phyloP scores from a whole-genome alignment of 2,329 filamentous ascomycete genomes.

The Exserohilum turcica region DNA sequence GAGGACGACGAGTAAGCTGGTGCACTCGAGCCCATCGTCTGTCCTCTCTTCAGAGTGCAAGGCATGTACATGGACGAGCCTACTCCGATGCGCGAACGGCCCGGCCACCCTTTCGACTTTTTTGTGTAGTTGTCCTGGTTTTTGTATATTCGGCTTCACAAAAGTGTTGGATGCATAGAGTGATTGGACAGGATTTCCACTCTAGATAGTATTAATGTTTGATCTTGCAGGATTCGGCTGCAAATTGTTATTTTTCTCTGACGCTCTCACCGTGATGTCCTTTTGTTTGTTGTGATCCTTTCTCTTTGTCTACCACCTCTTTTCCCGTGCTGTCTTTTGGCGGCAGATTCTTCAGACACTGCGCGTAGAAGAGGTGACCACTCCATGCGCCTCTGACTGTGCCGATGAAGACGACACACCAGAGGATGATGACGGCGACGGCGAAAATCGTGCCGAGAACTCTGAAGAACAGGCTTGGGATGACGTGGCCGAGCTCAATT shows the following conservation, averaged over 20 bases:
- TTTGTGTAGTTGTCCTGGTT: too few species aligned
- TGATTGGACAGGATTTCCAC: too few species aligned
- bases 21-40: too few species aligned
- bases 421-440: slow-evolving; percentile 58
- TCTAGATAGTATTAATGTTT: too few species aligned
- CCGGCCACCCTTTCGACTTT: too few species aligned
- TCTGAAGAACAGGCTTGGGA: slow-evolving; percentile 61
- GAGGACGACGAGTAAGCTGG: background rate
- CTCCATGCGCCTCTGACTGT: slow-evolving; percentile 57
- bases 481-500: slow-evolving; percentile 55
- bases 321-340: slow-evolving; percentile 23
- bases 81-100: too few species aligned
- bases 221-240: background rate
- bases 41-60: background rate
- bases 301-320: slow-evolving; percentile 27
- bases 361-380: slow-evolving; percentile 60
- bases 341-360: slow-evolving; percentile 53
- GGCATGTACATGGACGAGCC: too few species aligned
- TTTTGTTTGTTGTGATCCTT: slow-evolving; percentile 9
- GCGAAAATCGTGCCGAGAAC: slow-evolving; percentile 63
- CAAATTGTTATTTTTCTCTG: background rate
- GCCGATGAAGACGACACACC: slow-evolving; percentile 59
- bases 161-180: too few species aligned
- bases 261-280: background rate
- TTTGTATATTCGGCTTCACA: too few species aligned